Conservation (phyloP, 805 yeast genomes). For the Starmerella gropengiesseri region DNA sequence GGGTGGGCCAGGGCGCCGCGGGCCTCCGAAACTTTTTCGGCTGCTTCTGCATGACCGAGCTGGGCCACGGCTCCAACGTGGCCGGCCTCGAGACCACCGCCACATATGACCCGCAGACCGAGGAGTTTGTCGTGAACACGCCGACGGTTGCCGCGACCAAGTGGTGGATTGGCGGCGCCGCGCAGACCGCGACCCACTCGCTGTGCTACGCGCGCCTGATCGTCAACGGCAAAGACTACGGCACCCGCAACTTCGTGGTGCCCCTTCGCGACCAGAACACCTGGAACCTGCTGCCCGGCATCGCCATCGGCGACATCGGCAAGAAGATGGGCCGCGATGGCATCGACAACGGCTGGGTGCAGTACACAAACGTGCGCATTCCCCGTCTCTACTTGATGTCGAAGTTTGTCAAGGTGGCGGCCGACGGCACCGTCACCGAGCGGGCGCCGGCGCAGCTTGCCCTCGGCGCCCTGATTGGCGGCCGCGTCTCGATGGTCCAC, state of each 20-base stretch:
- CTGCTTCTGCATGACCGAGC: conserved; percentile 87
- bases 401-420: conserved; percentile 61
- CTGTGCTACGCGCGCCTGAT: conserved; percentile 76
- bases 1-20: conserved; percentile 54
- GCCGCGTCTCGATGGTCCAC: conserved; percentile 80
- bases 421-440: conserved; percentile 57
- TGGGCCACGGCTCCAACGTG: conserved; percentile 89
- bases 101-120: conserved; percentile 51
- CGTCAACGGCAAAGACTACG: conserved; percentile 75
- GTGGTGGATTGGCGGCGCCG: conserved; percentile 99
- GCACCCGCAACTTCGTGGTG: conserved; percentile 85
- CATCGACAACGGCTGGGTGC: conserved; percentile 95
- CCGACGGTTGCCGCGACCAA: conserved; percentile 90
- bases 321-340: conserved; percentile 94
- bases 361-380: conserved; percentile 69
- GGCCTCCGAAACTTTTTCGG: conserved; percentile 44
- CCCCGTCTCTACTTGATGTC: conserved; percentile 77
- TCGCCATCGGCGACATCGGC: conserved; percentile 84
- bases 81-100: conserved; percentile 93
- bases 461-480: conserved; percentile 76
- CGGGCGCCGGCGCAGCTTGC: conserved; percentile 85
- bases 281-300: conserved; percentile 67
- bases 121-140: conserved; percentile 67
- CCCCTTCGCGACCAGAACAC: conserved; percentile 64
- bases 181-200: conserved; percentile 82